Base-by-base conservation (phyloP, 2,329 filamentous ascomycete species). In the Cladosporium sphaerospermum region DNA sequence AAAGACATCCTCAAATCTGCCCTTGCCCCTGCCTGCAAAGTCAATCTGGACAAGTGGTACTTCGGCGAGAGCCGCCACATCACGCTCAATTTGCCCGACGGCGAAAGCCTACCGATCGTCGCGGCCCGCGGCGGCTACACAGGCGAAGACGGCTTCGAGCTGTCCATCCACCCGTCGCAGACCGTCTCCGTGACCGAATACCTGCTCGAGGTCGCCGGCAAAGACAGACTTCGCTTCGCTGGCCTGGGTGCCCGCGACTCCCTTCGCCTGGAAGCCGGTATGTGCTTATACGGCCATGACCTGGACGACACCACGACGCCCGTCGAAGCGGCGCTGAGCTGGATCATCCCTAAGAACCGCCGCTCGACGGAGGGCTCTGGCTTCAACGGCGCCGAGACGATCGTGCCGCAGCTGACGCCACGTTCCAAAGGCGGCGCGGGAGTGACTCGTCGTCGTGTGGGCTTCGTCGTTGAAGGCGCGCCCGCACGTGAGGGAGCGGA, bases 221-320 rank as follows among this genome's bases (percentile, higher is more conserved):
- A 63, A 40, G 84, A 84, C 23, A 81, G 84, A 9, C 76, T 96
- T 13, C 85, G 86, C 64, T 80, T 96, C 43, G 90, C 92, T 2
- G 93, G 93, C 3, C 80, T 99, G 0, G 93, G 91, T 9, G 89
- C 93, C 2, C 83, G 93, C 59, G 93, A 99, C 71, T 95, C 87
- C 57, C 82, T 99, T 55, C 85, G 93, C 44, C 83, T 99, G 31
- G 93, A 99, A 75, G 93, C 93, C 0, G 93, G 93, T 56, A 95
- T 99, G 92, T 99, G 93, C 71, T 80, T 99, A n/a, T 99, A 99
- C 73, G 93, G 93, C n/a, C 89, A 97, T 73, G 93, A 99, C 70
- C 81, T 99, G 36, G 84, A 95, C 68, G 92, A 96, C 54, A 75
- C 75, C 0, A 86, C 81, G 9, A 88, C 85, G 1, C 85, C 85